These are phyloP conservation scores for Zygnema cylindricum DNA, from an alignment of 139 green algal species.

Conservation along the genomic window DNA sequence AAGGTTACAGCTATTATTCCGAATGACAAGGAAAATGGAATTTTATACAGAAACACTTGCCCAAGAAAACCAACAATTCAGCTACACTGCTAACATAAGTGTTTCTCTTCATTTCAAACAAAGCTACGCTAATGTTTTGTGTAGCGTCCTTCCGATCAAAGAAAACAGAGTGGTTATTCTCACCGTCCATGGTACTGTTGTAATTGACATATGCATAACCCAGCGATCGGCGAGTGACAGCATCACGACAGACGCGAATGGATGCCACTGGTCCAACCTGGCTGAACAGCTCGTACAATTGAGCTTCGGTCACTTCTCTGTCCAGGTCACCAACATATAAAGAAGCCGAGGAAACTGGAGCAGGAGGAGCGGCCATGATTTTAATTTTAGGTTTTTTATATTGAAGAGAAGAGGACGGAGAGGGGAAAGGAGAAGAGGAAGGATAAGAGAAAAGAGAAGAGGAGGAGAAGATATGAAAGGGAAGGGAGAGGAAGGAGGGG, in stretches of 20 bases:
- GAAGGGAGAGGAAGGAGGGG: conserved; percentile 20
- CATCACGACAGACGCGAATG: conserved; percentile 71
- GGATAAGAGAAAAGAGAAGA: conserved; percentile 19
- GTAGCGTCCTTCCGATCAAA: too few relatives aligned
- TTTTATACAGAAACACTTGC: too few relatives aligned
- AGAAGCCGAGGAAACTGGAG: conserved; percentile 42
- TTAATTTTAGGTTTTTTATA: not conserved
- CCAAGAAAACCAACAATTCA: too few relatives aligned
- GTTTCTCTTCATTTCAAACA: too few relatives aligned
- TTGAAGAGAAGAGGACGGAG: conserved; percentile 6
- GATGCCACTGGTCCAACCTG: conserved; percentile 69
- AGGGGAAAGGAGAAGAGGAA: conserved; percentile 19
- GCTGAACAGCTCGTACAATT: conserved; percentile 74
- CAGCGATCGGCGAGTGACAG: conserved; percentile 68
- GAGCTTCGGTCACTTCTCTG: conserved; percentile 65
- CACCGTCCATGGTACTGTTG: conserved; percentile 61
- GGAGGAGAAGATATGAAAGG: conserved; percentile 24
- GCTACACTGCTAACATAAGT: too few relatives aligned
- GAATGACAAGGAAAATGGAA: too few relatives aligned
- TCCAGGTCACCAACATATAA: conserved; percentile 73
- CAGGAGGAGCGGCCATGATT: conserved; percentile 1
- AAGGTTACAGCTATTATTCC: too few relatives aligned
- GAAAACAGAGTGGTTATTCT: not conserved
- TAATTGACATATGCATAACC: conserved; percentile 76
- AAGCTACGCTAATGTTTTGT: too few relatives aligned